phyloP scores from a whole-genome alignment of 176 grass and related monocot species.

The Triticum monococcum region DNA sequence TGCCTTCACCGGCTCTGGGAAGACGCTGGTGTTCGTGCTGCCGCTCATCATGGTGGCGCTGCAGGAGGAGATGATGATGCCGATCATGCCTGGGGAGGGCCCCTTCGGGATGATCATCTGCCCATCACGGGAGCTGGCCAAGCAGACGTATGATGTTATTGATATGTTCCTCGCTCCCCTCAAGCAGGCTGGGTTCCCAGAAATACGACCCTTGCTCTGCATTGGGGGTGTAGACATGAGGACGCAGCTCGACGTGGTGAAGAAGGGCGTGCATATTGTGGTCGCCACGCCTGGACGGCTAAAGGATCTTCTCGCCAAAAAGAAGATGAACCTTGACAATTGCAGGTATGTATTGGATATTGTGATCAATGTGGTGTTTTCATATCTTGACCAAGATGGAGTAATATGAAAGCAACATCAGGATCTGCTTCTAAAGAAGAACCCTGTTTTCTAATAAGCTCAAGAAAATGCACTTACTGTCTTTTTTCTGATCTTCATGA shows the following conservation, averaged over 20 bases:
- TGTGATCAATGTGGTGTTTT: not conserved
- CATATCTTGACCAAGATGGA: too few species aligned
- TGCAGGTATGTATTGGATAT: constrained; percentile 54
- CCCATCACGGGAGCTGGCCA: constrained; percentile 83
- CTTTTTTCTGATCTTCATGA: not conserved
- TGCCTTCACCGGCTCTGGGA: constrained; percentile 84
- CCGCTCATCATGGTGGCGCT: constrained; percentile 77
- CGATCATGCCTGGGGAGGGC: constrained; percentile 78
- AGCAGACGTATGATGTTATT: constrained; percentile 87
- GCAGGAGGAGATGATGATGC: constrained; percentile 86
- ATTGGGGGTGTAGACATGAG: constrained; percentile 91
- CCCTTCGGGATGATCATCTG: constrained; percentile 87
- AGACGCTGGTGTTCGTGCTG: constrained; percentile 85
- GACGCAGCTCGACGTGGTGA: constrained; percentile 73
- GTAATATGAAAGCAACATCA: not conserved
- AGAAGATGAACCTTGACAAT: constrained; percentile 95
- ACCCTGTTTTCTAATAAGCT: too few species aligned
- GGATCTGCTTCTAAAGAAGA: too few species aligned
- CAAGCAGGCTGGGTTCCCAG: constrained; percentile 58
- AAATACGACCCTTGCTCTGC: constrained; percentile 78
- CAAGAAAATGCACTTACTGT: too few species aligned
- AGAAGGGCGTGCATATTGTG: constrained; percentile 87
- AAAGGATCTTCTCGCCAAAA: constrained; percentile 93
- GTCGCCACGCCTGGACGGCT: constrained; percentile 85
- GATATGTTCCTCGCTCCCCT: constrained; percentile 58